Base-by-base conservation (phyloP, 169 alveolate species). In the Eimeria mitis region DNA sequence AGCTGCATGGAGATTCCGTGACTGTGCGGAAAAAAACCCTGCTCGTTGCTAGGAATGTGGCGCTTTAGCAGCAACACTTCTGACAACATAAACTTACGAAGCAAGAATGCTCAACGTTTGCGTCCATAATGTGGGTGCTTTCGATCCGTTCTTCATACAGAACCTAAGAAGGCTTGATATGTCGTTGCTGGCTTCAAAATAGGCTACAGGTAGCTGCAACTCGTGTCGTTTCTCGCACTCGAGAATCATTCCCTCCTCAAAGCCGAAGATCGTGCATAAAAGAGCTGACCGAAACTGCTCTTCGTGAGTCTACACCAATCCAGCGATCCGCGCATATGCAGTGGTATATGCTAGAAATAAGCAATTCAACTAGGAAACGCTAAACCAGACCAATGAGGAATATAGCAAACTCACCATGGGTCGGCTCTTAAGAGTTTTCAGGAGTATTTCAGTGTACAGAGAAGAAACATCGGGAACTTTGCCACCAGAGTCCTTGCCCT, bases 51-150 rank as follows among this genome's bases (percentile, higher is more conserved):
- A 78, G 68, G 88, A 49, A 8, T 25, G 68, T n/a, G 25, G 16
- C 88, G 13, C 44, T 28, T 7, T 13, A 6, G 19, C 9, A 78
- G 47, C 42, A n/a, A 16, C 42, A 31, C 25, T 23, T 65, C 76
- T 61, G 76, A 54, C 76, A 23, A 13, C 19, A 25, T 78, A 40
- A 25, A n/a, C 95, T 81, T 63, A 92, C 96, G 94, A 63, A 44
- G 96, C 96, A 40, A 92, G 89, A n/a, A 92, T 63, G 94, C 79
- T 49, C 78, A 92, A 88, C 6, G 96, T 73, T 28, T 92, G 94
- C 13, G 89, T 52, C 96, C 96, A 92, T 1, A 92, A 81, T 21
- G 94, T 54, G 59, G 96, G 96, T 37, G 71, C 84, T 28, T 79
- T 92, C 40, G 96, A 92, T 28, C 94, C 89, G 49, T 92, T 79